Base-by-base conservation (phyloP, 2,329 filamentous ascomycete genomes). In the Talaromyces sp. region DNA sequence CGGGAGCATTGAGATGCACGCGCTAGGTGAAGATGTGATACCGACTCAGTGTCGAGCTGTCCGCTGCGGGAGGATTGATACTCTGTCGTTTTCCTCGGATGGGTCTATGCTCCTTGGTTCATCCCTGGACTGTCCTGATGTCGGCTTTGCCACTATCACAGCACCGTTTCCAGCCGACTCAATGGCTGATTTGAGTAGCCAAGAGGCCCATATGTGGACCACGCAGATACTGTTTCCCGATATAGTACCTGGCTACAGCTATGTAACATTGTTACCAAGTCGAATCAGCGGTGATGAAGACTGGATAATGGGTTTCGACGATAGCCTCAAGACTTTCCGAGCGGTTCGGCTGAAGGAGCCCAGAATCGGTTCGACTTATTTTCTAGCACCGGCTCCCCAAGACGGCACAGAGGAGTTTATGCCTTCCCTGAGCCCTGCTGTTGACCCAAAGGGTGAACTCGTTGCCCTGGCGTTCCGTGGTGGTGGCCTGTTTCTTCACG, bases 1-100 rank as follows among this genome's bases (percentile, higher is more conserved):
- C 72, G 90, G 91, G 63, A 91, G 91, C n/a, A 93, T 97, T 68
- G 93, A 97, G 75, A 90, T 97, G 0, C 88, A 91, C 33, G 90
- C 92, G 5, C 80, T 96, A 45, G 86, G 86, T 57, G 82, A 88
- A 2, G 85, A 83, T 62, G 87, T 86, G 31, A 72, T 89, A 33
- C 77, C 85, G 13, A 90, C 86, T 0, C 89, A 93, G 69, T 85
- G 89, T 71, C 84, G 91, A 69, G 86, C 90, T 11, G 90, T 94
- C 65, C 92, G 93, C 72, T 94, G 91, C 72, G 88, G 91, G 72
- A 85, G 85, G 1, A 89, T 93, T 4, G 91, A 94, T 73, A 83
- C 87, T 2, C 78, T 95, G 57, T 84, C 87, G 3, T 95, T 95
- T 73, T 93, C 91, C 0, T 85, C 85, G 60, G 90, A 94, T 74